These are phyloP conservation scores for Phyllosticta citribraziliensis DNA, from an alignment of 2,329 filamentous ascomycete species.

Conservation along the genomic window DNA sequence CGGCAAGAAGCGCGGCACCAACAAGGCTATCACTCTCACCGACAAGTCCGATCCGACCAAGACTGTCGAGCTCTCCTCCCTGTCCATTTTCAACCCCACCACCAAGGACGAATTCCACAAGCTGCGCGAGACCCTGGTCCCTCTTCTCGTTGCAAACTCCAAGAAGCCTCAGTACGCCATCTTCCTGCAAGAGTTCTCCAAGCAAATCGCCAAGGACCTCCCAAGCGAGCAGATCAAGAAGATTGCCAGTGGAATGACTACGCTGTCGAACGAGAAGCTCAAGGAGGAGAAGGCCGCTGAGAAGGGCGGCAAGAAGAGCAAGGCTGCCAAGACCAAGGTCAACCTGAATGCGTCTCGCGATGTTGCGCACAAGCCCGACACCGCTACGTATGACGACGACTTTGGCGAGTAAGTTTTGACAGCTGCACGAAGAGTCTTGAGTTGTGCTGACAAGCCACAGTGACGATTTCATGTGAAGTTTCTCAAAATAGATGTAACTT, in stretches of 20 bases:
- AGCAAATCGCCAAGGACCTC: constrained; percentile 77
- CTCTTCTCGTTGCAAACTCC: constrained; percentile 61
- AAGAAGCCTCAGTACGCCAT: constrained; percentile 87
- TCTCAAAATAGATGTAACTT: neutral
- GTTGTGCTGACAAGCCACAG: constrained; percentile 18
- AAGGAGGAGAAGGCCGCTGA: constrained; percentile 94
- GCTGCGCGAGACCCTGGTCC: constrained; percentile 68
- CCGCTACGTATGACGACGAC: constrained; percentile 69
- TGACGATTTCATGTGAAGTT: constrained; percentile 30
- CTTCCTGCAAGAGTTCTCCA: constrained; percentile 85
- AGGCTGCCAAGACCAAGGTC: constrained; percentile 93
- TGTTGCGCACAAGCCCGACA: constrained; percentile 52
- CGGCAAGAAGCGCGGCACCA: constrained; percentile 59
- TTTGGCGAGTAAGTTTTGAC: constrained; percentile 64
- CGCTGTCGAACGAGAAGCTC: constrained; percentile 93
- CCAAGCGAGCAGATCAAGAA: constrained; percentile 96
- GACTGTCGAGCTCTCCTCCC: constrained; percentile 67
- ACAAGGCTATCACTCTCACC: constrained; percentile 56
- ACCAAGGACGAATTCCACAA: constrained; percentile 80
- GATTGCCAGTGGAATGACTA: constrained; percentile 76
- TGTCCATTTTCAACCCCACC: constrained; percentile 80
- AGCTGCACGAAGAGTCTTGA: neutral
- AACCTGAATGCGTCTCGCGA: constrained; percentile 59
- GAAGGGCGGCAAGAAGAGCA: constrained; percentile 92
- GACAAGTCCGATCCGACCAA: constrained; percentile 65